Evolutionary conservation across 495 filamentous ascomycete species (phyloP).

Genomic region (Penicillium macrosclerotiorum): DNA sequence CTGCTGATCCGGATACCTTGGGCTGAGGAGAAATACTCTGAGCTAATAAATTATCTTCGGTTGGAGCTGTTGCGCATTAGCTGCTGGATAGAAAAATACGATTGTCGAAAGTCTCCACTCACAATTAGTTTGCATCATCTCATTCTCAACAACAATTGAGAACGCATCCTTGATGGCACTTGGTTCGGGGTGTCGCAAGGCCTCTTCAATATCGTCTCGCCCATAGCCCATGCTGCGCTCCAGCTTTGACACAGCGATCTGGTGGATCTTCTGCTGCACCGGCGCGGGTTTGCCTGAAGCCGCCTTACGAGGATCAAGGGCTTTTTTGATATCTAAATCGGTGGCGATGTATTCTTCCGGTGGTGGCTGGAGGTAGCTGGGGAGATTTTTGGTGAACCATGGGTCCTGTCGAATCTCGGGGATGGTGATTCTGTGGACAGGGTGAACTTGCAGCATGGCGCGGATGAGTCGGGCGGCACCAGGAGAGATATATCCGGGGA

Average conservation of each 20-base stretch:
- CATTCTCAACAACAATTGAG: constrained; percentile 95
- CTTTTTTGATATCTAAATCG: constrained; percentile 85
- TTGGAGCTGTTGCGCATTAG: constrained; percentile 30
- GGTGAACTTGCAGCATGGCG: constrained; percentile 92
- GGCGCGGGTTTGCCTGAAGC: constrained; percentile 72
- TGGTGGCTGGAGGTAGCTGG: constrained; percentile 82
- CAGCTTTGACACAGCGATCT: constrained; percentile 88
- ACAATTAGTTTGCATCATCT: constrained; percentile 95
- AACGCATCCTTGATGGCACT: constrained; percentile 99
- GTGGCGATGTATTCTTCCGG: constrained; percentile 91
- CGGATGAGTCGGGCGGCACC: constrained; percentile 84
- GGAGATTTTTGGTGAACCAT: constrained; percentile 87
- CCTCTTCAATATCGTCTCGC: constrained; percentile 91
- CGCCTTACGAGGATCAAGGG: constrained; percentile 76
- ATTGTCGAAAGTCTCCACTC: constrained; percentile 17
- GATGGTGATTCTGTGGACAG: constrained; percentile 88
- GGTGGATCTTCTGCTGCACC: constrained; percentile 84
- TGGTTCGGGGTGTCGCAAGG: constrained; percentile 84
- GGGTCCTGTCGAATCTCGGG: constrained; percentile 90
- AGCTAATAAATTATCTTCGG: constrained; percentile 39
- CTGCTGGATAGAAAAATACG: constrained; percentile 5
- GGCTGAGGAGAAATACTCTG: constrained; percentile 25
- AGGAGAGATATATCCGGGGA: constrained; percentile 81
- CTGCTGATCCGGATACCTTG: constrained; percentile 16
- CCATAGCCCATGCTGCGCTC: constrained; percentile 97